A percentile compares a stretch with the other conserved stretches of the same genome.
These are phyloP conservation scores for Exophiala viscosa DNA, from an alignment of 2,329 filamentous ascomycete species.

Conservation along the genomic window DNA sequence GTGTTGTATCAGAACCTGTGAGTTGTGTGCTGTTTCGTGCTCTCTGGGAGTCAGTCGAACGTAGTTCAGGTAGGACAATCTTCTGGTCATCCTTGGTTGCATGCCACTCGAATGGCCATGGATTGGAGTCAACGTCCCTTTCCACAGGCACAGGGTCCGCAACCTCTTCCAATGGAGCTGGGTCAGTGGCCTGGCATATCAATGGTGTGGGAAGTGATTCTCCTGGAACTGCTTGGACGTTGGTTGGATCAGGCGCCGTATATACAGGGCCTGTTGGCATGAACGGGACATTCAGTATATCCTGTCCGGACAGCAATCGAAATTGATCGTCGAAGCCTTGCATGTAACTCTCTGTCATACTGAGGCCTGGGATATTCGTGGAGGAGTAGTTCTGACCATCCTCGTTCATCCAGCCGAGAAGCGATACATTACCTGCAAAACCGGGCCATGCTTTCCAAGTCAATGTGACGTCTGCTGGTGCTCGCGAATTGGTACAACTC, in stretches of 20 bases:
- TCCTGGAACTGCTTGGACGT: not conserved
- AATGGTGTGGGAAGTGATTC: not conserved
- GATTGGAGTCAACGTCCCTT: not conserved
- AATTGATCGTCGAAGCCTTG: conserved; percentile 1
- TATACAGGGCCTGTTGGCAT: not conserved
- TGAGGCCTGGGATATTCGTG: not conserved
- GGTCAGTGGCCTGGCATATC: not conserved
- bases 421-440: not conserved
- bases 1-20: not conserved
- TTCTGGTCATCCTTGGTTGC: not conserved
- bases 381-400: not conserved
- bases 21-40: not conserved
- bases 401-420: conserved; percentile 9
- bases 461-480: too few species aligned
- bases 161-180: not conserved
- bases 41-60: not conserved
- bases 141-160: conserved; percentile 4
- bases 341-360: not conserved
- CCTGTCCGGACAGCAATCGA: not conserved
- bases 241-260: not conserved
- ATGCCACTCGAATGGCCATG: conserved; percentile 8
- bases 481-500: not conserved
- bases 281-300: not conserved
- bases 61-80: not conserved
- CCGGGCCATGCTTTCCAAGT: not conserved